Evolutionary conservation across 495 filamentous ascomycete species (phyloP), one percentile per base, ranked within the genome.

Genomic region (Talaromyces wortmannii): DNA sequence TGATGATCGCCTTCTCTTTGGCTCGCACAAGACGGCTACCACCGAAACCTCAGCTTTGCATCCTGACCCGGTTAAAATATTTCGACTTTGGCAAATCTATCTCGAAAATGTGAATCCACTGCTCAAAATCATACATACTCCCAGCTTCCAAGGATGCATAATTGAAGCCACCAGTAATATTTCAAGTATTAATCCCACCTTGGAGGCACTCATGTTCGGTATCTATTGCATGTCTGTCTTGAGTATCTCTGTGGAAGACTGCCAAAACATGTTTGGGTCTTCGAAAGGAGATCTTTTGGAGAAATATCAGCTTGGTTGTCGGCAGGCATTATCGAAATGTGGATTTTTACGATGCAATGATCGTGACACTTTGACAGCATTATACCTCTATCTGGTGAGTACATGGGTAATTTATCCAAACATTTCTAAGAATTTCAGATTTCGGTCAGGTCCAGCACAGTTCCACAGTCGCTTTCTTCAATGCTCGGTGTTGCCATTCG

Each of bases 61-160:
- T 57, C 80, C 79, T 0, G 63, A 66, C 12, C 73, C 83, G 7
- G 75, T 89, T 50, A 85, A 90, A 53, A 84, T 90, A 29, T 83
- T 90, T 59, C 72, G 77, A 48, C 65, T 91, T 8, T 90, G 87
- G 86, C 85, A 89, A 64, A 76, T 76, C 1, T 89, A 79, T 59
- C 74, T 86, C 11, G 78, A 83, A 52, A 82, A 83, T 59, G 81
- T 88, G 55, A 83, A 89, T 63, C 86, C 86, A 0, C 62, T 90
- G 47, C 78, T 78, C 50, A 90, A 89, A 63, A 65, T 89, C 13
- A 75, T 88, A 52, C 87, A 90, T 64, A 78, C 78, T 0, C 86
- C 86, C 3, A 84, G 82, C 5, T 55, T 85, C 42, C 69, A 72
- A 52, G 67, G 65, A 29, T 55, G 65, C 31, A 68, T 82, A 12